A percentile compares a stretch with the other conserved stretches of the same genome.
phyloP scores from a whole-genome alignment of 768 basidiomycete species.

The Rhodotorula sphaerocarpa region DNA sequence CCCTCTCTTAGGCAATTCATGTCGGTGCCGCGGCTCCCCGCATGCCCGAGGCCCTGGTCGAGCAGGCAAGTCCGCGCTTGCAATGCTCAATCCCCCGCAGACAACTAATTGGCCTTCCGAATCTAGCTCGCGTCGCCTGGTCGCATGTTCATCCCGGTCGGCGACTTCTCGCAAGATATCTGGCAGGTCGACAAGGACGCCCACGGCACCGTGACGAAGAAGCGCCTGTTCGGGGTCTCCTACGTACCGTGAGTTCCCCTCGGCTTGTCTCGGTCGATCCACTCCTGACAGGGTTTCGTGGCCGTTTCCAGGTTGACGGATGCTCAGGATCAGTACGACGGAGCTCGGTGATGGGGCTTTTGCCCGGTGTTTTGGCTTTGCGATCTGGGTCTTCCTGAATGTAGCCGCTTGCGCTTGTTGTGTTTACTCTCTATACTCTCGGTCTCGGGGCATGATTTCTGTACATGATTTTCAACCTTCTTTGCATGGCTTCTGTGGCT shows the following conservation, averaged over 20 bases:
- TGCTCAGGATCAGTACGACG: background rate
- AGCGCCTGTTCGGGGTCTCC: conserved; percentile 67
- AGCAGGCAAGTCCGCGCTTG: conserved; percentile 61
- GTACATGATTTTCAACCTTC: background rate
- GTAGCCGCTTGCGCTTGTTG: too few relatives aligned
- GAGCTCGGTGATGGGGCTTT: background rate
- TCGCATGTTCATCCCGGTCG: conserved; percentile 85
- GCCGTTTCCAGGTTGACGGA: background rate
- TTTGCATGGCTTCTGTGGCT: too few relatives aligned
- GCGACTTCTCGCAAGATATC: conserved; percentile 55
- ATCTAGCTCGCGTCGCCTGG: conserved; percentile 32
- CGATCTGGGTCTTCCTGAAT: too few relatives aligned
- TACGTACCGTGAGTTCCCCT: conserved; percentile 49
- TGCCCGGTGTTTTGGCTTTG: too few relatives aligned
- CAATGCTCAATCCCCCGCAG: conserved; percentile 46
- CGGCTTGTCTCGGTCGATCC: background rate
- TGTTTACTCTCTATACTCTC: too few relatives aligned
- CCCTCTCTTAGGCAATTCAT: conserved; percentile 53
- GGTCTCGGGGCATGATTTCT: too few relatives aligned
- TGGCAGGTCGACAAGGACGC: conserved; percentile 70
- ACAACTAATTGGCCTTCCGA: too few relatives aligned
- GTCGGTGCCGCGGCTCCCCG: conserved; percentile 78
- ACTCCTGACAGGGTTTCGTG: background rate
- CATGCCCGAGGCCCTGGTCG: conserved; percentile 61
- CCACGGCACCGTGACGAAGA: conserved; percentile 58